phyloP scores from a whole-genome alignment of 768 basidiomycete species.

The Tremella yokohamensis region DNA sequence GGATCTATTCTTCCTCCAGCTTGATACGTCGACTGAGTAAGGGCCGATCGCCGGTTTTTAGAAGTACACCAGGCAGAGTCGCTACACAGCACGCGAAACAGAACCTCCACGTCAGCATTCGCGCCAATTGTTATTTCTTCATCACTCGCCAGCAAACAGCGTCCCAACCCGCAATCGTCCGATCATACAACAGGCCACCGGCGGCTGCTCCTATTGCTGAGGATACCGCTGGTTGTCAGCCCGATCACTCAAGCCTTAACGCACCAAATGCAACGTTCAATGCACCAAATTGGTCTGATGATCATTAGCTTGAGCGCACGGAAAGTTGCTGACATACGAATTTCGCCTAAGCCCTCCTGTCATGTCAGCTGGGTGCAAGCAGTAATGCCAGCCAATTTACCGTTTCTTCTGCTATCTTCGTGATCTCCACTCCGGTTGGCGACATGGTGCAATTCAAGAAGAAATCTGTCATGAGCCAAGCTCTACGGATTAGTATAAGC shows the following conservation, averaged over 20 bases:
- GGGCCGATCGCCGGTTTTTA: neutral
- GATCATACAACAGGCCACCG: conserved; percentile 39
- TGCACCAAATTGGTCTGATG: conserved; percentile 37
- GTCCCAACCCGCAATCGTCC: conserved; percentile 25
- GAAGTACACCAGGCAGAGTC: neutral
- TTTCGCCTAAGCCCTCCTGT: conserved; percentile 31
- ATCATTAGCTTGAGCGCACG: neutral
- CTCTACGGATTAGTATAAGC: neutral
- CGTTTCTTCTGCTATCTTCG: conserved; percentile 23
- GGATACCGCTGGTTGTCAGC: conserved; percentile 20
- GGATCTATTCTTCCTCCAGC: no score
- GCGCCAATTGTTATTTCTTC: neutral
- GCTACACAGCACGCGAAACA: conserved; percentile 1
- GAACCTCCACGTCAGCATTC: neutral
- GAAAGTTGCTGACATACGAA: conserved; percentile 17
- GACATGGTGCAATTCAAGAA: conserved; percentile 16
- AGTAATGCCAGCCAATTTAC: neutral
- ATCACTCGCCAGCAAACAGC: conserved; percentile 25
- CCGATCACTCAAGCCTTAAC: neutral
- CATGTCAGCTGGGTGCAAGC: neutral
- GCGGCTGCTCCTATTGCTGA: conserved; percentile 25
- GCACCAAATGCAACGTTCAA: conserved; percentile 36
- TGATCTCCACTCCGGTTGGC: conserved; percentile 31
- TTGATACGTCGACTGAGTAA: neutral
- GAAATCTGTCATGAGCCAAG: neutral